Evolutionary conservation across 2,329 filamentous ascomycete genomes (phyloP), one percentile per base, ranked within the genome.

Genomic region (Tolypocladium endophyticum): DNA sequence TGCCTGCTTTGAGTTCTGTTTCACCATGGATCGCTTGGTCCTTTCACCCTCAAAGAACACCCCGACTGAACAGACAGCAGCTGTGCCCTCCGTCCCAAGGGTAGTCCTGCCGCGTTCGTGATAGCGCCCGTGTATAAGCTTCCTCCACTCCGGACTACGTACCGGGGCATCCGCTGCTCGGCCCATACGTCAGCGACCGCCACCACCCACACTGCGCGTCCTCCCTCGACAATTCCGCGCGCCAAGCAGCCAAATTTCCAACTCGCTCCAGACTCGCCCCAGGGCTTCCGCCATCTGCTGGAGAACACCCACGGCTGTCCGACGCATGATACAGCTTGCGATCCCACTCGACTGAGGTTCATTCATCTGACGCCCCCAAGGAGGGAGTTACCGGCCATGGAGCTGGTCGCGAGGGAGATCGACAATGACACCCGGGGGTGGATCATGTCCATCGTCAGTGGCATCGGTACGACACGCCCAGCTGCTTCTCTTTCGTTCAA

Each of bases 341-440:
- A 12, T 7, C 14, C 30, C 18, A 4, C 50, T 53, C 20, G 28
- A 53, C 50, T 16, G 50, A 35, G 18, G 14, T n/a, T 4, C 45
- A n/a, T 18, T 18, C 43, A 25, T 16, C 43, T 25, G 30, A 35
- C 28, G 28, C 30, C 9, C 50, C 50, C 43, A n/a, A n/a, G 20
- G 18, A 18, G 47, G 47, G 18, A 53, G 36, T 30, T 52, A 53
- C 52, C 55, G 43, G 69, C 68, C 70, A 81, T 80, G 76, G 71
- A 72, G 58, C 60, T 71, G 65, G 64, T 60, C 60, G 65, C 64
- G 59, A 67, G 65, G 57, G 73, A 68, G 41, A 69, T 88, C 64
- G 81, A 86, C 71, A 94, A 93, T 77, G 93, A 97, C 77, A 87
- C 87, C 63, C 85, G 92, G 64, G 93, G 94, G 68, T 97, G 93